Evolutionary conservation across 1,284 basidiomycete genomes (phyloP).

Genomic region (Boletus hoseneyae): DNA sequence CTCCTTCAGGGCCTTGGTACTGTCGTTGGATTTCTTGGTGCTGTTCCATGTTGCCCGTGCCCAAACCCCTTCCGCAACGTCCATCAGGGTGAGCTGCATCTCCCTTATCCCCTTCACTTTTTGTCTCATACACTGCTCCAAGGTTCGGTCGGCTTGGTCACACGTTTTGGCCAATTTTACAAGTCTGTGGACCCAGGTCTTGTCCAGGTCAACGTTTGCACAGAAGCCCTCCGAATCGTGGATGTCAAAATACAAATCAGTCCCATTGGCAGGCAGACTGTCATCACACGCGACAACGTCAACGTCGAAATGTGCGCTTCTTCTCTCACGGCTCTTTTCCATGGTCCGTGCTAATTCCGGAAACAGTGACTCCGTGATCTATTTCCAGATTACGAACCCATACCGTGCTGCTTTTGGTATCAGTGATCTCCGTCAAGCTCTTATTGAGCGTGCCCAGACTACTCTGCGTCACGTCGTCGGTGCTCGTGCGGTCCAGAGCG

Average conservation of each 20-base stretch:
- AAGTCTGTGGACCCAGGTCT: constrained; percentile 92
- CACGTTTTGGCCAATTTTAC: constrained; percentile 93
- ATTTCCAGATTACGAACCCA: constrained; percentile 84
- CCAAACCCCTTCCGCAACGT: constrained; percentile 80
- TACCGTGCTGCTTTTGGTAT: constrained; percentile 94
- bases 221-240: constrained; percentile 78
- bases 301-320: constrained; percentile 71
- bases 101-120: constrained; percentile 3
- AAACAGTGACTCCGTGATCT: constrained; percentile 81
- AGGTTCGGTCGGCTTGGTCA: constrained; percentile 88
- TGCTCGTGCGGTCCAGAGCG: constrained; percentile 79
- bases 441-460: constrained; percentile 93
- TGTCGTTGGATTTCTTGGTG: constrained; percentile 64
- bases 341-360: constrained; percentile 15
- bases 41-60: constrained; percentile 83
- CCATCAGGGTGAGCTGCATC: constrained; percentile 57
- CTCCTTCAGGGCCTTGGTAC: constrained; percentile 67
- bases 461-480: constrained; percentile 95
- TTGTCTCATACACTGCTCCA: constrained; percentile 11
- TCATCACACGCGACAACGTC: constrained; percentile 88
- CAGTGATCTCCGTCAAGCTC: constrained; percentile 80
- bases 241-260: constrained; percentile 95
- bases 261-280: constrained; percentile 81
- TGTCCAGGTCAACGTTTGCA: constrained; percentile 90
- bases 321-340: background rate